Percentiles rank a stretch among this genome's conserved stretches.
Evolutionary conservation across 2,329 filamentous ascomycete species (phyloP).

Genomic region (Lecanicillium sp.): DNA sequence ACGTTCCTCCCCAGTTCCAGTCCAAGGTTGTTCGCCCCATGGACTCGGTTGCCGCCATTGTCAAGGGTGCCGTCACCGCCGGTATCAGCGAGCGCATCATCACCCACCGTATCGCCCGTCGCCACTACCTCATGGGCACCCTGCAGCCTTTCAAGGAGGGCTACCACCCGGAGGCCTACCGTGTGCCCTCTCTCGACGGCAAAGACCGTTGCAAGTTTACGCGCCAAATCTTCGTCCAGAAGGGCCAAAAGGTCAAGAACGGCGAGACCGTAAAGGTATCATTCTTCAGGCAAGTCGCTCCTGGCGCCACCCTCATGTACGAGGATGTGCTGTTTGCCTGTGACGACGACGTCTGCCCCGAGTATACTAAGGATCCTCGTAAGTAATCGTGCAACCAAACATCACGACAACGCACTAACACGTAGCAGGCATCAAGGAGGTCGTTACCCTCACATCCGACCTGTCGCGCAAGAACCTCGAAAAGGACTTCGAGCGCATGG

Average conservation of each 20-base stretch:
- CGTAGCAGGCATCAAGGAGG: constrained; percentile 86
- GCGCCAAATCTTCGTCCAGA: constrained; percentile 95
- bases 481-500: constrained; percentile 99
- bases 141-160: constrained; percentile 98
- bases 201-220: constrained; percentile 99
- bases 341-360: constrained; percentile 94
- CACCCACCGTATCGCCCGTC: constrained; percentile 91
- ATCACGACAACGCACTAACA: constrained; percentile 22
- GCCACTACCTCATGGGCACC: constrained; percentile 98
- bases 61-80: constrained; percentile 95
- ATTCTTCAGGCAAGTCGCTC: constrained; percentile 96
- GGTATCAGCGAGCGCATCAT: constrained; percentile 96
- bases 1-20: constrained; percentile 97
- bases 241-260: constrained; percentile 98
- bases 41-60: constrained; percentile 97
- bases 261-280: constrained; percentile 98
- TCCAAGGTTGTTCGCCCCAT: constrained; percentile 96
- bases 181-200: constrained; percentile 90
- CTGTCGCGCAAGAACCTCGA: constrained; percentile 96
- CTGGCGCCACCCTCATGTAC: constrained; percentile 97
- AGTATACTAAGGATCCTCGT: constrained; percentile 99
- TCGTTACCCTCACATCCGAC: constrained; percentile 94
- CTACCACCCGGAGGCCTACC: constrained; percentile 96
- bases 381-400: constrained; percentile 42
- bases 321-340: constrained; percentile 97